These are phyloP conservation scores for Colletotrichum australisinense DNA, from an alignment of 2,329 filamentous ascomycete genomes.

Conservation along the genomic window DNA sequence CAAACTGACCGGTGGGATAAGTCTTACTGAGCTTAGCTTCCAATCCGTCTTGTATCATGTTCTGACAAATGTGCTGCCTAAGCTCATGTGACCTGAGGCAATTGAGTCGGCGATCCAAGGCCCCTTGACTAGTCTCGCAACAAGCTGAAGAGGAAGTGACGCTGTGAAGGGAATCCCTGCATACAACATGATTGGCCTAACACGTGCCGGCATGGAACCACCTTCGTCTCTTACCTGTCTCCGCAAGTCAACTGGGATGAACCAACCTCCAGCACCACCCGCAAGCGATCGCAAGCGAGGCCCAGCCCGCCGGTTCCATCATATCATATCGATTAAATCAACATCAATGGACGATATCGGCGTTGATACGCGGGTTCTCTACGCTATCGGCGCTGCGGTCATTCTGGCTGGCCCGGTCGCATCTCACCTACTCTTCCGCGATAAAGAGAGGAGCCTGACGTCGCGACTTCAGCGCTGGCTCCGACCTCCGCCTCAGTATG, in stretches of 20 bases:
- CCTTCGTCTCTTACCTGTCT: slow-evolving; percentile 7
- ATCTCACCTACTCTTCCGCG: background rate
- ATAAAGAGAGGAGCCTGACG: background rate
- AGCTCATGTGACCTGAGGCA: background rate
- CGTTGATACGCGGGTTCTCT: background rate
- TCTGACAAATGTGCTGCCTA: too few species aligned
- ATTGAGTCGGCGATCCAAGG: background rate
- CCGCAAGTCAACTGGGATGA: slow-evolving; percentile 1
- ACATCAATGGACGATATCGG: background rate
- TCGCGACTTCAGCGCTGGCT: background rate
- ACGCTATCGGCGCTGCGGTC: background rate
- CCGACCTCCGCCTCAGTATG: background rate
- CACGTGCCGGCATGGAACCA: background rate
- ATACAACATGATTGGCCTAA: background rate
- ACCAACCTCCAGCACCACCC: background rate
- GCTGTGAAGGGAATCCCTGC: background rate
- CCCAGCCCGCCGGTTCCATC: background rate
- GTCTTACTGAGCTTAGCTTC: background rate
- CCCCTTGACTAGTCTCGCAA: background rate
- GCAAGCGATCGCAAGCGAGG: background rate
- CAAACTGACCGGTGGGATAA: background rate
- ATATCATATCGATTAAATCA: background rate
- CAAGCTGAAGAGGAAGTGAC: background rate
- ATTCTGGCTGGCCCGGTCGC: background rate
- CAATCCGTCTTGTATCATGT: background rate